Conservation (phyloP, 2,329 filamentous ascomycete species). For the Colletotrichum lindemuthianum region DNA sequence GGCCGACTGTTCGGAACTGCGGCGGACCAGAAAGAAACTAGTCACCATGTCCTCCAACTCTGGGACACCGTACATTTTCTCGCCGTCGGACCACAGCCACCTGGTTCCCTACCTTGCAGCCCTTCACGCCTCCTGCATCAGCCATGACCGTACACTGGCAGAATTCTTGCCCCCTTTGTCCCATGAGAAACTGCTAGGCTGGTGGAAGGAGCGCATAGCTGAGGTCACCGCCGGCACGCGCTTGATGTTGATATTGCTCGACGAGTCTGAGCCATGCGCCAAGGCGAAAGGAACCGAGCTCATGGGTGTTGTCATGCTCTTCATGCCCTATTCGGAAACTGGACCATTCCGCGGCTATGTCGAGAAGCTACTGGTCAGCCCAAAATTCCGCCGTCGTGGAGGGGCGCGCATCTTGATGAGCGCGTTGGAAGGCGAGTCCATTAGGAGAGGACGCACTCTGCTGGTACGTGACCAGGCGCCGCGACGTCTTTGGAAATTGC, state of each 20-base stretch:
- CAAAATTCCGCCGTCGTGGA: slow-evolving; percentile 59
- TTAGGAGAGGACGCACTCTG: slow-evolving; percentile 57
- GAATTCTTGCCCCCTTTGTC: slow-evolving; percentile 69
- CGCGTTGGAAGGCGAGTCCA: slow-evolving; percentile 65
- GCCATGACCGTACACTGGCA: slow-evolving; percentile 64
- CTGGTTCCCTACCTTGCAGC: slow-evolving; percentile 66
- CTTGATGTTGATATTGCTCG: slow-evolving; percentile 64
- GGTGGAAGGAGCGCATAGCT: slow-evolving; percentile 64
- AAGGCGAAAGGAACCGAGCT: slow-evolving; percentile 56
- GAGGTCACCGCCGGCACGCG: slow-evolving; percentile 57
- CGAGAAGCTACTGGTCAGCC: slow-evolving; percentile 67
- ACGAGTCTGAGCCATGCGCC: slow-evolving; percentile 44
- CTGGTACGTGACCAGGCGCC: slow-evolving; percentile 53
- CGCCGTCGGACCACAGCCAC: slow-evolving; percentile 56
- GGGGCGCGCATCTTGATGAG: slow-evolving; percentile 62
- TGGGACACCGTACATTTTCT: slow-evolving; percentile 49
- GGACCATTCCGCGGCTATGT: slow-evolving; percentile 64
- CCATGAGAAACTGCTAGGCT: slow-evolving; percentile 63
- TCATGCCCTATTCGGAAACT: slow-evolving; percentile 63
- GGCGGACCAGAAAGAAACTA: not conserved
- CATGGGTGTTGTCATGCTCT: slow-evolving; percentile 66
- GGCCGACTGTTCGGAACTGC: not conserved
- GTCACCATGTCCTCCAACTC: slow-evolving; percentile 29
- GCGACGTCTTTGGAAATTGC: not conserved
- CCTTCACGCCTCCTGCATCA: slow-evolving; percentile 69